Evolutionary conservation across 306 rosid genomes (phyloP).

Genomic region (Cucurbita maxima): DNA sequence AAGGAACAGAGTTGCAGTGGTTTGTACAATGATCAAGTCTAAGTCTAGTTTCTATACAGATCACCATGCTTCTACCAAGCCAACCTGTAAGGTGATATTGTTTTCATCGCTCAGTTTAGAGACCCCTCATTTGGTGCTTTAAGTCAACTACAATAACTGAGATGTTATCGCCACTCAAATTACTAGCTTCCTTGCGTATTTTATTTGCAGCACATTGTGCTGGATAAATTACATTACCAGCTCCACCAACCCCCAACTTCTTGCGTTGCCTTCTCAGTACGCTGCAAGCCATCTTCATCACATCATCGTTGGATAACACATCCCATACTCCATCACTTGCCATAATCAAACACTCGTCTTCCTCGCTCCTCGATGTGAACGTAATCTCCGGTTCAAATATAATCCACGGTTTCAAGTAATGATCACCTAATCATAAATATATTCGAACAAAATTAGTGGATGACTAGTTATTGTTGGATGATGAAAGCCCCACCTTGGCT

Average conservation of each 20-base stretch:
- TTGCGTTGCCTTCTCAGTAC: conserved; percentile 2
- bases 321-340: conserved; percentile 37
- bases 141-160: conserved; percentile 25
- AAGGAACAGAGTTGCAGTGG: background rate
- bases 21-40: background rate
- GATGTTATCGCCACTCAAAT: conserved; percentile 21
- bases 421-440: conserved; percentile 18
- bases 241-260: background rate
- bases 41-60: background rate
- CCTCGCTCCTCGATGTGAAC: conserved; percentile 2
- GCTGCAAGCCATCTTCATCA: conserved; percentile 9
- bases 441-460: background rate
- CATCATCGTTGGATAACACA: conserved; percentile 17
- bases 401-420: conserved; percentile 14
- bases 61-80: conserved; percentile 1
- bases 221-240: background rate
- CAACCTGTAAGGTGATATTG: background rate
- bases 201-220: conserved; percentile 10
- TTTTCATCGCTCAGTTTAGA: background rate
- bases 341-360: conserved; percentile 24
- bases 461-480: too few species aligned
- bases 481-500: too few species aligned
- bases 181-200: conserved; percentile 4
- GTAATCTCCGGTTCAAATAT: conserved; percentile 25
- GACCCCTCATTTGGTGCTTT: conserved; percentile 5